phyloP scores from a whole-genome alignment of 371 early-diverging fungal species.

The Lichtheimia ramosa region DNA sequence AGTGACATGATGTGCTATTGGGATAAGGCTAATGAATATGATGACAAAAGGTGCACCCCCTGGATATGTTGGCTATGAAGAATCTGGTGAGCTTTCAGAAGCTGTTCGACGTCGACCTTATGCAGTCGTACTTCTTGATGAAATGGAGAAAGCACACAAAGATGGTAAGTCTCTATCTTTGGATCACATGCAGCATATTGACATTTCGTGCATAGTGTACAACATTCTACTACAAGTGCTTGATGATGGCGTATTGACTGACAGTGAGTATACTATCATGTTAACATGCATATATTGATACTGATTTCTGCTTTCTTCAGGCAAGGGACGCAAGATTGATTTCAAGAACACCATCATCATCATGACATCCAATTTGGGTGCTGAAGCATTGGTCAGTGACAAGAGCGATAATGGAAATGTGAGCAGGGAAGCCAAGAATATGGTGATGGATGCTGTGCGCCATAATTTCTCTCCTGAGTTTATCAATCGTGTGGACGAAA shows the following conservation, averaged over 20 bases:
- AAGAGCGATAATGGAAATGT: conserved; percentile 40
- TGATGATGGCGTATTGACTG: conserved; percentile 90
- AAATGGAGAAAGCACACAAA: conserved; percentile 91
- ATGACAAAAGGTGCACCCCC: conserved; percentile 89
- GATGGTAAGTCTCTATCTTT: conserved; percentile 32
- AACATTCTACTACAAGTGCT: conserved; percentile 83
- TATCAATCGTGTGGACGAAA: conserved; percentile 88
- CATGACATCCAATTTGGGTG: conserved; percentile 87
- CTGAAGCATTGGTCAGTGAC: conserved; percentile 68
- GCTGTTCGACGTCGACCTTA: conserved; percentile 87
- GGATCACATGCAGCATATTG: neutral
- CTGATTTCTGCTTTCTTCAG: conserved; percentile 7
- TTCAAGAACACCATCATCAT: conserved; percentile 93
- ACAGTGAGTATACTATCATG: conserved; percentile 43
- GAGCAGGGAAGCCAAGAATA: conserved; percentile 50
- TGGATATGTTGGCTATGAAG: conserved; percentile 83
- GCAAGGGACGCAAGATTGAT: conserved; percentile 83
- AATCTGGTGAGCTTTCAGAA: conserved; percentile 91
- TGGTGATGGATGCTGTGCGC: conserved; percentile 73
- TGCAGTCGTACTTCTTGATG: conserved; percentile 91
- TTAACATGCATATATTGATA: neutral
- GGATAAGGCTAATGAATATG: no score
- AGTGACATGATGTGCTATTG: neutral
- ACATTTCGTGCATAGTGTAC: conserved; percentile 46
- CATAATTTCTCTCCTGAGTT: conserved; percentile 89